A percentile compares a stretch with the other conserved stretches of the same genome.
These are phyloP conservation scores for Ceratocystis alfenasii DNA, from an alignment of 2,329 filamentous ascomycete genomes.

Conservation along the genomic window DNA sequence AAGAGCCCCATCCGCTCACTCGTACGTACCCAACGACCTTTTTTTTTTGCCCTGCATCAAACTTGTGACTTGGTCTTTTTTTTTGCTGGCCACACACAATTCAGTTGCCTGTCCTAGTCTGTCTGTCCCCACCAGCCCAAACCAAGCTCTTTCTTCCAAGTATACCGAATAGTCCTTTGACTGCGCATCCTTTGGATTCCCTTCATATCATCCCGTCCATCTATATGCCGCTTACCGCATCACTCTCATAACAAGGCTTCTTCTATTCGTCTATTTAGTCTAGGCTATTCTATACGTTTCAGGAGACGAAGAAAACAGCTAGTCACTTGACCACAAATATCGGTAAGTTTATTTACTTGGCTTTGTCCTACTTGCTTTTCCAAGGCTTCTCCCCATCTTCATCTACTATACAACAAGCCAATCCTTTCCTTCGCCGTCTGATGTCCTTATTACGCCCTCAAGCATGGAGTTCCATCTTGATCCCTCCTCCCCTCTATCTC, in stretches of 20 bases:
- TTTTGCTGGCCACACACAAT: neutral
- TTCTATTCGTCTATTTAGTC: neutral
- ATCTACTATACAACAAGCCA: neutral
- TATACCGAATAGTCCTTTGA: neutral
- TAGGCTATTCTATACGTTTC: neutral
- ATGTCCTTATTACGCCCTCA: neutral
- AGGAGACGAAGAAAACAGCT: neutral
- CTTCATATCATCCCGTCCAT: neutral
- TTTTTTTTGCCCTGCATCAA: neutral
- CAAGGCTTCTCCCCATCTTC: neutral
- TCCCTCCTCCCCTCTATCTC: neutral
- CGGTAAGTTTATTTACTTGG: slow-evolving; percentile 2
- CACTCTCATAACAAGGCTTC: neutral
- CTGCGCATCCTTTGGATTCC: neutral
- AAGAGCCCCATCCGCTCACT: neutral
- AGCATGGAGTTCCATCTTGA: neutral
- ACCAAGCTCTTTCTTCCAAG: neutral
- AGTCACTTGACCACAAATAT: neutral
- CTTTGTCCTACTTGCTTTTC: neutral
- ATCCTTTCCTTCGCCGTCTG: neutral
- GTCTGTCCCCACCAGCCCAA: neutral
- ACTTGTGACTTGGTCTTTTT: neutral
- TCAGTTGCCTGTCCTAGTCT: neutral
- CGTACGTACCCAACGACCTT: neutral
- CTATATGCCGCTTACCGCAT: neutral